Evolutionary conservation across 2,329 filamentous ascomycete species (phyloP), one percentile per base, ranked within the genome.

Genomic region (Herpotrichia juniperi): DNA sequence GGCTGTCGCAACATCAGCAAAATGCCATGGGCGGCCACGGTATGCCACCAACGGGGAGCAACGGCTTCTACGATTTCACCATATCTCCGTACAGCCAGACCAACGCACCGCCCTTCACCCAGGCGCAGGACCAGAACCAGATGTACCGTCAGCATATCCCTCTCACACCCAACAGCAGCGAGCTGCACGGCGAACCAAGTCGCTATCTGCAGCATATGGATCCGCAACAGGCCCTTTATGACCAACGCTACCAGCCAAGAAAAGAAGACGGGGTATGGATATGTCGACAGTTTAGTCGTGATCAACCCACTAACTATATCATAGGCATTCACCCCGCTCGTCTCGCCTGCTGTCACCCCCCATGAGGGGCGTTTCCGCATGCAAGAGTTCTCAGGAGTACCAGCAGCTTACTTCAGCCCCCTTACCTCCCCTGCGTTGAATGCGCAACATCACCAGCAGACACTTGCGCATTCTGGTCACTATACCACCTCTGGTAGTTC

Each of bases 331-430:
- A 93, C 90, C 2, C 90, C 90, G 1, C 81, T 93, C 25, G 89
- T 90, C 10, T 93, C 90, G 16, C 90, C 90, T n/a, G 90, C 89
- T 4, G 89, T 93, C 37, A 93, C 90, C 1, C 90, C 90, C 19
- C 80, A 92, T 45, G 90, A 93, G 65, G 80, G 84, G 35, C 85
- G 87, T 58, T 91, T 90, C 69, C 61, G 73, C 47, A 63, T 79
- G 31, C 78, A 79, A 11, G 81, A 84, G 48, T 90, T 73, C 54
- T 62, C 85, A 62, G 81, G 83, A 5, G 80, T 90, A 3, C 86
- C 88, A 0, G 84, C 83, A 30, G 83, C 88, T 28, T 93, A 92
- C 74, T 93, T 94, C 70, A 94, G 90, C 67, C 90, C 90, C 9
- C 79, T 94, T 43, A 92, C 89, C 4, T 94, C 90, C 14, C 90